Evolutionary conservation across 2,329 filamentous ascomycete genomes (phyloP), one percentile per base, ranked within the genome.

Genomic region (Aspergillus luchuensis): DNA sequence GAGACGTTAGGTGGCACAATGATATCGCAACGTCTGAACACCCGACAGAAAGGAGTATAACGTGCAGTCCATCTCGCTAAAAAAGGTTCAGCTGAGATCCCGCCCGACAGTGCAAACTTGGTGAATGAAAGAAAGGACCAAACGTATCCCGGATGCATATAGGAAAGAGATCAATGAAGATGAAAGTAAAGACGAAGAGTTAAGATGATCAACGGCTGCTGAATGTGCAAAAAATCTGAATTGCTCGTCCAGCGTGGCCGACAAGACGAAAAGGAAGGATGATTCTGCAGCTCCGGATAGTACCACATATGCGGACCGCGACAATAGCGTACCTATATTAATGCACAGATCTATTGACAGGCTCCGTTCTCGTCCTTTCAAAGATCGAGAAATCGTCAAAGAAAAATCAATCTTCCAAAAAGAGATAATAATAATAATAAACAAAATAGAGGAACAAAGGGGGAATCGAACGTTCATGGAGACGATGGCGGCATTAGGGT

Each of bases 391-490:
- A 63, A 59, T 56, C 59, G 57, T 71, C 64, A 65, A 66, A 62
- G 69, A 64, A 45, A 62, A 73, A 61, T 36, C 64, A 69, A 65
- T 71, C 67, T 71, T 71, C 68, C 67, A 67, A 62, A 66, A 60
- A 60, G 13, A 36, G 11, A 30, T 19, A 4, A 8, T 30, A 30
- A 30, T 36, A 36, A 30, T 62, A 60, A 38, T 49, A 61, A 57
- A 64, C 59, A 66, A 69, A 70, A 64, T 63, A 66, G 61, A 65
- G 67, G 62, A 74, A 74, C 72, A 74, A 71, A 75, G 69, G 73
- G 72, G 73, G 73, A 75, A 76, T 75, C 72, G 74, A 76, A 75
- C 70, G 66, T 70, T 74, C 74, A 69, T 72, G 69, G 73, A 74
- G 73, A 72, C 69, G 73, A 75, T 73, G 72, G 69, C 69, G 65